Evolutionary conservation across 2,329 filamentous ascomycete genomes (phyloP).

Genomic region (Remersonia thermophila): DNA sequence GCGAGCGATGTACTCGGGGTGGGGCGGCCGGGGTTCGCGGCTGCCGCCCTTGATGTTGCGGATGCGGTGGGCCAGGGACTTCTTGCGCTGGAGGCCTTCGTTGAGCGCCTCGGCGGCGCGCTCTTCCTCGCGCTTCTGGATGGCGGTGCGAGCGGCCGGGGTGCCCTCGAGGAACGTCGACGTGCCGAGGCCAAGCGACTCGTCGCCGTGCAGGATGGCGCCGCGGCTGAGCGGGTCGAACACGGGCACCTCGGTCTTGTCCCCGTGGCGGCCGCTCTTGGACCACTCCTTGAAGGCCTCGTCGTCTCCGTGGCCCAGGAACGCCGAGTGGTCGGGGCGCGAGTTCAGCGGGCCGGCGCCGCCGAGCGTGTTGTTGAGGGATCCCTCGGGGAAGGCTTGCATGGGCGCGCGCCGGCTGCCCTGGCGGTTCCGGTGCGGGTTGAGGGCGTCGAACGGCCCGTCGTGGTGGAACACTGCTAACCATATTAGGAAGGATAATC

Average conservation of each 20-base stretch:
- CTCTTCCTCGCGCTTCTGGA: constrained; percentile 63
- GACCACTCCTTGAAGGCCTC: constrained; percentile 80
- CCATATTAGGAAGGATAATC: constrained; percentile 4
- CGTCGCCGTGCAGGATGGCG: constrained; percentile 70
- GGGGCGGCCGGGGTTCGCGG: constrained; percentile 44
- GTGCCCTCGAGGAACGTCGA: constrained; percentile 94
- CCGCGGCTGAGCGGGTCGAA: constrained; percentile 59
- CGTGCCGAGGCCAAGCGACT: constrained; percentile 74
- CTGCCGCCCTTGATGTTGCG: constrained; percentile 68
- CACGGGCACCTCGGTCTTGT: constrained; percentile 33
- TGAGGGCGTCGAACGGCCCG: constrained; percentile 91
- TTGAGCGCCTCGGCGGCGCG: constrained; percentile 43
- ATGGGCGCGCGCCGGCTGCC: constrained; percentile 77
- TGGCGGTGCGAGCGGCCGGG: constrained; percentile 68
- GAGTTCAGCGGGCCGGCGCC: constrained; percentile 75
- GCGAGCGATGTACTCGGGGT: constrained; percentile 37
- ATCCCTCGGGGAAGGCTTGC: constrained; percentile 89
- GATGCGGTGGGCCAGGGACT: constrained; percentile 86
- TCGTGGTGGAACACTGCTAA: constrained; percentile 85
- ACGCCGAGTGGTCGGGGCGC: constrained; percentile 72
- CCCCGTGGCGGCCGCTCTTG: constrained; percentile 21
- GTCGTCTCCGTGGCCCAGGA: constrained; percentile 67
- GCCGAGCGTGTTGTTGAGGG: constrained; percentile 81
- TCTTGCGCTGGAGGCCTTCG: constrained; percentile 69
- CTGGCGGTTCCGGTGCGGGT: constrained; percentile 83